Conservation (phyloP, 345 rosid genomes). For the Mallotus nudiflorus region DNA sequence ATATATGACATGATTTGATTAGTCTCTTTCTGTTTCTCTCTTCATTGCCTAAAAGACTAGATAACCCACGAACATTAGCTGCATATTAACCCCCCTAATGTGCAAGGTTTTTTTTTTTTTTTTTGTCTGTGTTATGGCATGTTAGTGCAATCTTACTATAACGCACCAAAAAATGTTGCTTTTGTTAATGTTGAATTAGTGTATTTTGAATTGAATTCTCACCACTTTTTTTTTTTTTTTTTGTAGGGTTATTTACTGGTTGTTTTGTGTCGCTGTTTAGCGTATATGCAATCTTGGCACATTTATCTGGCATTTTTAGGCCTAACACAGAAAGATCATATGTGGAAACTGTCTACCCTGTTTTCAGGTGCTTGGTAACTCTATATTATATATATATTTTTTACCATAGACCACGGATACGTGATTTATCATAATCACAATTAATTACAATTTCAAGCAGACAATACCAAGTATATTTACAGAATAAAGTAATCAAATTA, state of each 20-base stretch:
- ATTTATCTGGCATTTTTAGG: conserved; percentile 68
- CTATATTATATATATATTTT: background rate
- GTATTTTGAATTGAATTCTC: too few relatives aligned
- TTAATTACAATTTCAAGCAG: too few relatives aligned
- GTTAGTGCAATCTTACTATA: background rate
- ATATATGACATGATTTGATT: background rate
- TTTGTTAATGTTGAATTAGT: background rate
- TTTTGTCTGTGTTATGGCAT: too few relatives aligned
- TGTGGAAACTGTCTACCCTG: conserved; percentile 85
- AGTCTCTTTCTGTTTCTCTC: background rate
- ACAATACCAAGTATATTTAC: too few relatives aligned
- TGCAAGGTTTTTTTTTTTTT: too few relatives aligned
- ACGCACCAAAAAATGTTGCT: background rate
- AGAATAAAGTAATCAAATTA: too few relatives aligned
- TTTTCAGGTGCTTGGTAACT: conserved; percentile 65
- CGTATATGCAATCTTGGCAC: conserved; percentile 76
- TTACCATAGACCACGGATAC: too few relatives aligned
- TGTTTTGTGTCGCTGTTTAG: conserved; percentile 77
- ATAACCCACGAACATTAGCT: too few relatives aligned
- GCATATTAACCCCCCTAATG: too few relatives aligned
- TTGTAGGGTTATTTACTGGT: conserved; percentile 87
- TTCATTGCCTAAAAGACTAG: background rate
- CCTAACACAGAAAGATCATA: conserved; percentile 47
- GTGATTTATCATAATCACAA: too few relatives aligned
- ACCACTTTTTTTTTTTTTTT: background rate